phyloP scores from a whole-genome alignment of 1,139 yeast species.

The Blastobotrys capitulatus region DNA sequence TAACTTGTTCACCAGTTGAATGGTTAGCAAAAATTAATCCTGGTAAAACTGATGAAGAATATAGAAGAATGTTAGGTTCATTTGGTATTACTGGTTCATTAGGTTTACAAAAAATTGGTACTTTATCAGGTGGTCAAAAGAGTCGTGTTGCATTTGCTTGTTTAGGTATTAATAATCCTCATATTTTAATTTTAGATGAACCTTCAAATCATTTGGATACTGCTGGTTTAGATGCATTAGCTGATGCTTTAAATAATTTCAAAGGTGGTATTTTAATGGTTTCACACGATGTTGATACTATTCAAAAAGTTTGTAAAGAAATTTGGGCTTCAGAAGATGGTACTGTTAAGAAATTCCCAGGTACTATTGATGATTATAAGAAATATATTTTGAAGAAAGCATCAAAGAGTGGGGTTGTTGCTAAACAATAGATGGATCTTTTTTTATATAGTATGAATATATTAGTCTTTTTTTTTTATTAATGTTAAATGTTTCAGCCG shows the following conservation, averaged over 20 bases:
- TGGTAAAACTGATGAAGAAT: conserved; percentile 94
- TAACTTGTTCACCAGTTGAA: conserved; percentile 78
- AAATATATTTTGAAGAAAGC: conserved; percentile 77
- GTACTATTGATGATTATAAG: conserved; percentile 83
- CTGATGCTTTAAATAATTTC: conserved; percentile 80
- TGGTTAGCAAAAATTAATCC: conserved; percentile 93
- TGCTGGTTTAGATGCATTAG: conserved; percentile 91
- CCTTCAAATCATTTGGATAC: conserved; percentile 99
- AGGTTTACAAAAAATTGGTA: conserved; percentile 85
- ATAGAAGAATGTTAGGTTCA: conserved; percentile 92
- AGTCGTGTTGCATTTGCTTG: conserved; percentile 98
- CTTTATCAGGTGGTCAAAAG: conserved; percentile 96
- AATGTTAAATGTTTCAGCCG: no score
- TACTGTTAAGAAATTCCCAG: conserved; percentile 71
- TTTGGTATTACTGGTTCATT: conserved; percentile 95
- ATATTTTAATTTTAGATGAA: conserved; percentile 87
- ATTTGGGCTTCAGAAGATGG: conserved; percentile 94
- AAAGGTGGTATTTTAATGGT: conserved; percentile 97
- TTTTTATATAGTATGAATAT: no score
- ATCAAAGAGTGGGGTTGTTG: conserved; percentile 81
- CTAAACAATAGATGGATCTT: conserved; percentile 48
- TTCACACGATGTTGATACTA: conserved; percentile 91
- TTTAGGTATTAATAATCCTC: conserved; percentile 86
- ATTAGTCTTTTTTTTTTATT: no score
- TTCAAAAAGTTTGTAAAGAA: conserved; percentile 81